Evolutionary conservation across 768 basidiomycete species (phyloP), one percentile per base, ranked within the genome.

Genomic region (Mycena indigotica): DNA sequence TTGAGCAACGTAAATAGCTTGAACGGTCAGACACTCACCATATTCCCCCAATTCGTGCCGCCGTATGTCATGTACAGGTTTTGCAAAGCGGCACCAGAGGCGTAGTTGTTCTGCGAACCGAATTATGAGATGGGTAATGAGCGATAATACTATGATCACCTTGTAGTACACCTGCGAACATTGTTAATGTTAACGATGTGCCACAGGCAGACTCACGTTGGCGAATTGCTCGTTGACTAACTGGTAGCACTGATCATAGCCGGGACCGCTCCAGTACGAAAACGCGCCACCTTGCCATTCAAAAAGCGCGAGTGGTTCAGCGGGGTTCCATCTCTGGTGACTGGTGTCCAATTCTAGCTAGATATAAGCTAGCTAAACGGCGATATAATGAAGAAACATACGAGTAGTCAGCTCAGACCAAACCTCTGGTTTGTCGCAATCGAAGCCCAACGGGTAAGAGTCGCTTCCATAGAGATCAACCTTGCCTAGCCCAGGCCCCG

Each of bases 381-480:
- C 28, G 25, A 24, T 26, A 52, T 17, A 24, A n/a, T 4, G 28
- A 30, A 24, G 30, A 29, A 48, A 64, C 73, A 35, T 46, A 73
- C 73, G 67, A 4, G 71, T 73, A 3, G 72, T 69, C 6, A 75
- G 61, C 52, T 75, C 80, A 6, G 65, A 74, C 87, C 87, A 89
- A 8, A 65, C 65, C 3, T 68, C 67, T 10, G 87, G 85, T 56
- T 82, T 76, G 24, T 84, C 82, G 65, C 87, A 88, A 63, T 88
- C 85, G 64, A 88, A 88, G 3, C 75, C 73, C 66, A 88, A 83
- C 1, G 85, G 85, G 55, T 87, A 88, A 65, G 71, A 69, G 55
- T 73, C 68, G 69, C 69, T 70, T 67, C 79, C 80, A 74, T 85
- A 70, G 75, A 75, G 55, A 63, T 75, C 73, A 2, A 75, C 73